Conservation (phyloP, 768 basidiomycete species). For the Trametes villosa region DNA sequence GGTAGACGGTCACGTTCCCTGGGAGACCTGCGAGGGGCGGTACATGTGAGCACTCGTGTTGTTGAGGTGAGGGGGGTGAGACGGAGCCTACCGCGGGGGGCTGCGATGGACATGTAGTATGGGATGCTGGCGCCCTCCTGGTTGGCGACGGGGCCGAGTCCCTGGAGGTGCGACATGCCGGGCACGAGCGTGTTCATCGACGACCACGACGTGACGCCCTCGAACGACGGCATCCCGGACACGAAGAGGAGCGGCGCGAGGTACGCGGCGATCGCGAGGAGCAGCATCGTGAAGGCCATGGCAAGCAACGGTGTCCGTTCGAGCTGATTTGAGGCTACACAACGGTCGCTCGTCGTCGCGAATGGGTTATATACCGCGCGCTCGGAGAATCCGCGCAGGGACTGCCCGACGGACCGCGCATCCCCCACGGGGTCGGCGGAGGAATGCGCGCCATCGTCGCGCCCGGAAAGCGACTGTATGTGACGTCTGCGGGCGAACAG, state of each 20-base stretch:
- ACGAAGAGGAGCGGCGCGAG: slow-evolving; percentile 13
- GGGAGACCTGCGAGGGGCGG: slow-evolving; percentile 41
- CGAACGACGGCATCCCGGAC: slow-evolving; percentile 28
- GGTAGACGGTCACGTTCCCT: slow-evolving; percentile 52
- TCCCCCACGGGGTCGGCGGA: slow-evolving; percentile 15
- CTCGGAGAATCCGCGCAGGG: slow-evolving; percentile 19
- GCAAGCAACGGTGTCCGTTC: background rate
- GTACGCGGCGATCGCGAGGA: slow-evolving; percentile 17
- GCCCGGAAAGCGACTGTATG: background rate
- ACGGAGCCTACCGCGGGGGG: slow-evolving; percentile 23
- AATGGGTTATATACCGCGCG: slow-evolving; percentile 10
- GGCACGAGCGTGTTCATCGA: slow-evolving; percentile 30
- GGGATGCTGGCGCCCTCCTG: slow-evolving; percentile 9
- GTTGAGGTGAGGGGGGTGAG: background rate
- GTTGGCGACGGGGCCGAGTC: slow-evolving; percentile 21
- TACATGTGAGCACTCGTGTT: background rate
- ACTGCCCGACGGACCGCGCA: slow-evolving; percentile 14
- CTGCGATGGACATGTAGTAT: slow-evolving; percentile 27
- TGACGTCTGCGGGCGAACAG: slow-evolving; percentile 18
- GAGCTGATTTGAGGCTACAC: background rate
- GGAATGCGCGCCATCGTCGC: slow-evolving; percentile 9
- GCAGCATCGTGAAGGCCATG: slow-evolving; percentile 17
- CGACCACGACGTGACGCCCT: slow-evolving; percentile 27
- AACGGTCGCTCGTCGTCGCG: background rate
- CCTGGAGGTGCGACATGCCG: slow-evolving; percentile 31